Evolutionary conservation across 768 basidiomycete genomes (phyloP).

Genomic region (Suillus fuscotomentosus): DNA sequence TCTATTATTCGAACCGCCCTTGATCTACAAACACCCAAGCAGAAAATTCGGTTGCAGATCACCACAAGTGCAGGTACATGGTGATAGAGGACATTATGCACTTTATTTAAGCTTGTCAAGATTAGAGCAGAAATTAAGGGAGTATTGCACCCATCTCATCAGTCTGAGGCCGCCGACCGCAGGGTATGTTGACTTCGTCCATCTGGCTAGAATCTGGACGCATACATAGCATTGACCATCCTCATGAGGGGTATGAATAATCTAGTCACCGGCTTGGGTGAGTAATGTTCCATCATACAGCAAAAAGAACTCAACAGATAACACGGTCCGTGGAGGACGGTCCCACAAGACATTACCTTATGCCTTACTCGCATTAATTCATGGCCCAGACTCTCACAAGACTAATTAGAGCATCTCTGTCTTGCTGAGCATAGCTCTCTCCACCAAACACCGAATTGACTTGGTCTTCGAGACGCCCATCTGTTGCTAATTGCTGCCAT

Average conservation of each 20-base stretch:
- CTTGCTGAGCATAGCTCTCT: slow-evolving; percentile 6
- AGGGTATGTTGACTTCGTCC: neutral
- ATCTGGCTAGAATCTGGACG: neutral
- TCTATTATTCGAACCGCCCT: neutral
- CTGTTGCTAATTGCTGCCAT: slow-evolving; percentile 31
- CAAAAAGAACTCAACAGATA: neutral
- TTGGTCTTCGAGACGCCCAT: slow-evolving; percentile 23
- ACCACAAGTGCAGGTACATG: neutral
- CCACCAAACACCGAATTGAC: slow-evolving; percentile 27
- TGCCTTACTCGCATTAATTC: slow-evolving; percentile 8
- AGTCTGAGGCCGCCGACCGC: neutral
- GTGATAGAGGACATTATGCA: neutral
- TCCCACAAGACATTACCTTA: neutral
- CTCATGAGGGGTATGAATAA: neutral
- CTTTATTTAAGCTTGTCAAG: neutral
- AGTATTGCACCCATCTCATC: neutral
- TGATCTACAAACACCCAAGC: neutral
- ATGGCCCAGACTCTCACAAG: slow-evolving; percentile 4
- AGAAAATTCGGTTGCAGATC: neutral
- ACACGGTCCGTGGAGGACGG: neutral
- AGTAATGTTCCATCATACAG: neutral
- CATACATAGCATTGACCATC: neutral
- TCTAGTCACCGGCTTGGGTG: neutral
- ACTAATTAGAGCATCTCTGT: neutral
- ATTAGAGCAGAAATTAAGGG: neutral